phyloP scores from a whole-genome alignment of 257 asterid genomes.

The Anisodus acutangulus region DNA sequence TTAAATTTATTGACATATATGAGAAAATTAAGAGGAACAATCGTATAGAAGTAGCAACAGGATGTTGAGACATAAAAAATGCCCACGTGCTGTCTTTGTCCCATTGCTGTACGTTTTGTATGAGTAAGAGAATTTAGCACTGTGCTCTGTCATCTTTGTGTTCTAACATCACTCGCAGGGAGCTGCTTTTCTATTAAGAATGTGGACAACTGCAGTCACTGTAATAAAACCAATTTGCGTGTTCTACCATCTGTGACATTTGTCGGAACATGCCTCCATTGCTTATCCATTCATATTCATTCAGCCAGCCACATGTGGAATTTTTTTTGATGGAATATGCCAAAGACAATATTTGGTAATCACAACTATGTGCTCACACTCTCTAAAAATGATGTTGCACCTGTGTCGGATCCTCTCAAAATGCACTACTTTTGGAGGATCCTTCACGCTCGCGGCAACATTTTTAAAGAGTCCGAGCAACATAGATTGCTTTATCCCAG shows the following conservation, averaged over 20 bases:
- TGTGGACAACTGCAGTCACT: neutral
- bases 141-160: neutral
- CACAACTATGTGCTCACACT: neutral
- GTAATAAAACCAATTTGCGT: neutral
- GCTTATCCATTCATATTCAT: neutral
- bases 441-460: too few species aligned
- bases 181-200: neutral
- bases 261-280: neutral
- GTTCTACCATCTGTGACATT: constrained; percentile 10
- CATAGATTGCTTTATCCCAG: neutral
- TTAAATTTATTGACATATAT: neutral
- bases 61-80: neutral
- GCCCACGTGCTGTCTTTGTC: neutral
- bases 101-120: neutral
- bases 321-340: neutral
- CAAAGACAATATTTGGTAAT: constrained; percentile 4
- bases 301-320: neutral
- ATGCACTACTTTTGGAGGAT: neutral
- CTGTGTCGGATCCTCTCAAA: neutral
- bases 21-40: neutral
- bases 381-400: neutral
- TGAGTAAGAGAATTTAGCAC: neutral
- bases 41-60: neutral
- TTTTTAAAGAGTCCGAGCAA: neutral
- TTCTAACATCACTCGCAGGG: neutral